Evolutionary conservation across 2,329 filamentous ascomycete genomes (phyloP), one percentile per base, ranked within the genome.

Genomic region (Neonectria magnoliae): DNA sequence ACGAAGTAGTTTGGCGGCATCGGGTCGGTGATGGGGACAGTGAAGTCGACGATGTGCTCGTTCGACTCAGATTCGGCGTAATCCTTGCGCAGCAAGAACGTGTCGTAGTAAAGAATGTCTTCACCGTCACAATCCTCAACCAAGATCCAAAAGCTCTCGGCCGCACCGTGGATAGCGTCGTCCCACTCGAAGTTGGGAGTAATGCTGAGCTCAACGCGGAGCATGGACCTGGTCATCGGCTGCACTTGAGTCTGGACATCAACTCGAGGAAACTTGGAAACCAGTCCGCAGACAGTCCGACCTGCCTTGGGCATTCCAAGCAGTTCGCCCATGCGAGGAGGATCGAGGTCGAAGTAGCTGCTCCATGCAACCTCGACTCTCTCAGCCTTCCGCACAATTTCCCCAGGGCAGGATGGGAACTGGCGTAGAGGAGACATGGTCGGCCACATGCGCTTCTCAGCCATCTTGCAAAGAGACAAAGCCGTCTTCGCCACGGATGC

Each of bases 1-100:
- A 99, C 93, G 81, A 99, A 99, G 82, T 99, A 99, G 79, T 99
- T 97, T 0, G 97, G 96, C 14, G 96, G 96, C 92, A 98, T 97
- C 0, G 97, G 97, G 72, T 99, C 96, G 0, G 93, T 94, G 71
- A 99, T 97, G 1, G 96, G 93, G 3, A 98, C 95, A 0, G 95
- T 98, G 73, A 99, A 96, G 72, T 99, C 96, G 29, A 99, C 91
- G 11, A 98, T 81, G 79, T 99, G 96, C 81, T 98, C 95, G 68
- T 95, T 98, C 77, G 91, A 88, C 74, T 98, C 95, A 1, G 91
- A 87, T 64, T 89, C 83, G 5, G 94, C 94, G 75, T 97, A 98
- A 67, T 97, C 93, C 76, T 91, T 94, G 47, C 95, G 92, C 27
- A 99, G 86, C 42, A 98, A 84, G 79, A 99, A 98, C 64, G 94